Evolutionary conservation across 192 early-diverging fungal species (phyloP).

Genomic region (Thoreauomyces humboldtii): DNA sequence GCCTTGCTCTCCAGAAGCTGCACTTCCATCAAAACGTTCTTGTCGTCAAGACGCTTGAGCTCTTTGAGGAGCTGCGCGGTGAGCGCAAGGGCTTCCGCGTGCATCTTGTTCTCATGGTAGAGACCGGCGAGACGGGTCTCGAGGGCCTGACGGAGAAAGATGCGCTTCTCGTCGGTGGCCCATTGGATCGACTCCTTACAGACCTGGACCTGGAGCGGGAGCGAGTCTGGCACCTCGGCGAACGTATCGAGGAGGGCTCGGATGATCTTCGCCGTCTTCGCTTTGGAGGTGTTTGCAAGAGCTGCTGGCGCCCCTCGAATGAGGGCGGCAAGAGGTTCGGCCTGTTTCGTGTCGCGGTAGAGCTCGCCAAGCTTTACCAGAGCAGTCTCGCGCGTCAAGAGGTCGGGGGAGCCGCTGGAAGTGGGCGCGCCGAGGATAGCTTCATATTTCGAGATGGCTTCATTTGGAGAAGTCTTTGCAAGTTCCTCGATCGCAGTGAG

Average conservation of each 20-base stretch:
- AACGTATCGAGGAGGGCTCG: slow-evolving; percentile 84
- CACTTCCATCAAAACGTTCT: slow-evolving; percentile 96
- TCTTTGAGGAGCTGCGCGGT: slow-evolving; percentile 85
- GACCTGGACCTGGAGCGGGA: slow-evolving; percentile 86
- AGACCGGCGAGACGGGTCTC: slow-evolving; percentile 90
- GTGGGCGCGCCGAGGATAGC: slow-evolving; percentile 45
- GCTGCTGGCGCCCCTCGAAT: slow-evolving; percentile 75
- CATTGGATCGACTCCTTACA: slow-evolving; percentile 95
- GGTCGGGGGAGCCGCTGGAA: slow-evolving; percentile 33
- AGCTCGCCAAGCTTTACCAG: slow-evolving; percentile 73
- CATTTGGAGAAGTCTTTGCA: slow-evolving; percentile 55
- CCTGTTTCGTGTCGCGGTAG: slow-evolving; percentile 66
- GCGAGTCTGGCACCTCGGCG: slow-evolving; percentile 78
- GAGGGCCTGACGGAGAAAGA: slow-evolving; percentile 92
- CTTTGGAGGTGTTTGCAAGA: slow-evolving; percentile 84
- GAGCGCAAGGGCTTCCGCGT: slow-evolving; percentile 83
- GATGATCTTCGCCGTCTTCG: slow-evolving; percentile 95
- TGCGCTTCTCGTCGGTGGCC: slow-evolving; percentile 86
- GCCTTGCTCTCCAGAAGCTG: slow-evolving; percentile 93
- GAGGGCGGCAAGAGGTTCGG: slow-evolving; percentile 75
- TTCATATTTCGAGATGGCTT: slow-evolving; percentile 66
- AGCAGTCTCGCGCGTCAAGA: slow-evolving; percentile 64
- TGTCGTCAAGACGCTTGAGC: slow-evolving; percentile 98
- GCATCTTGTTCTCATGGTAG: slow-evolving; percentile 92
- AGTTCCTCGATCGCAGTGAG: slow-evolving; percentile 50